Conservation (phyloP, 2,329 filamentous ascomycete genomes). For the Aspergillus felis region DNA sequence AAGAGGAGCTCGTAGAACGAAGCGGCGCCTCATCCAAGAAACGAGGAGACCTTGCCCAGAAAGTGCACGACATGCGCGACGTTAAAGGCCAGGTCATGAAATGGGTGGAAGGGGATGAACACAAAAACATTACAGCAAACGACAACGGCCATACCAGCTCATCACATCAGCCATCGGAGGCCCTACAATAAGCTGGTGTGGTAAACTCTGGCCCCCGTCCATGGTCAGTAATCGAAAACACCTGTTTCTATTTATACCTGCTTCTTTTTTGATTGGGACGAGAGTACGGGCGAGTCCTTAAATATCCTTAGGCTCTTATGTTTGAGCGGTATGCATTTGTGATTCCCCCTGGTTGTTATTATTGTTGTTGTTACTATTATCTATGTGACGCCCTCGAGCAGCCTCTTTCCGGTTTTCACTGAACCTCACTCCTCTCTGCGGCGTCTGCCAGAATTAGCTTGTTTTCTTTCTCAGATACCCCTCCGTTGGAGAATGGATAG, state of each 20-base stretch:
- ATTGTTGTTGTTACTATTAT: not conserved
- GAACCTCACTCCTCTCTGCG: not conserved
- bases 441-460: not conserved
- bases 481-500: not conserved
- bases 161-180: not conserved
- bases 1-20: slow-evolving; percentile 52
- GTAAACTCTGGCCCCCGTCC: not conserved
- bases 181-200: not conserved
- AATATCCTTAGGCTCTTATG: not conserved
- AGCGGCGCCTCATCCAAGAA: slow-evolving; percentile 20
- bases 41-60: slow-evolving; percentile 25
- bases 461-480: not conserved
- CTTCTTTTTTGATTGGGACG: too few relatives aligned
- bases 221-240: not conserved
- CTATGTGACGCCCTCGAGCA: not conserved
- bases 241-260: too few relatives aligned
- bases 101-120: slow-evolving; percentile 31
- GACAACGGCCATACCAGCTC: not conserved
- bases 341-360: not conserved
- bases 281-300: not conserved
- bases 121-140: slow-evolving; percentile 4
- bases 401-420: too few relatives aligned
- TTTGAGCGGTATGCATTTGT: not conserved
- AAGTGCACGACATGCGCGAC: slow-evolving; percentile 35
- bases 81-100: slow-evolving; percentile 33